Percentiles rank a stretch among this genome's conserved stretches.
Conservation (phyloP, 2,329 filamentous ascomycete species). For the Apiospora kogelbergensis region DNA sequence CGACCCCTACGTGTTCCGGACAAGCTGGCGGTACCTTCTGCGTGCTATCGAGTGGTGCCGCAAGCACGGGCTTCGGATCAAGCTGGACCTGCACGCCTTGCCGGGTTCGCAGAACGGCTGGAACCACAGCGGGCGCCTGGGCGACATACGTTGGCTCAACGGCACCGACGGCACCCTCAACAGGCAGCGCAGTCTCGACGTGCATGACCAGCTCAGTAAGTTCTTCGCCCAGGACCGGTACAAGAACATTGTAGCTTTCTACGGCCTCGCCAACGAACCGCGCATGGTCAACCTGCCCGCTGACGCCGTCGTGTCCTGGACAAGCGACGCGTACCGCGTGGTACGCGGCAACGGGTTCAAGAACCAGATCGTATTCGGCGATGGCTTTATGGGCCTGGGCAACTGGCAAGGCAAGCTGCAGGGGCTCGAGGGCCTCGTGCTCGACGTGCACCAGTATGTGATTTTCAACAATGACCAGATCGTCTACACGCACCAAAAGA, state of each 20-base stretch:
- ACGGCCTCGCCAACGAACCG: conserved; percentile 93
- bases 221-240: conserved; percentile 96
- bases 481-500: conserved; percentile 75
- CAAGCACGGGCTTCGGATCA: conserved; percentile 87
- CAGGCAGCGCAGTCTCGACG: conserved; percentile 76
- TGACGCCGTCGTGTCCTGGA: conserved; percentile 75
- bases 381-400: conserved; percentile 87
- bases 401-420: conserved; percentile 89
- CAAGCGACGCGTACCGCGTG: conserved; percentile 66
- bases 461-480: conserved; percentile 95
- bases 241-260: conserved; percentile 87
- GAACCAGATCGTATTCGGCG: conserved; percentile 79
- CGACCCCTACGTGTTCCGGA: conserved; percentile 84
- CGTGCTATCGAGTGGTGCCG: conserved; percentile 91
- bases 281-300: conserved; percentile 75
- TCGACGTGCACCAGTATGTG: conserved; percentile 98
- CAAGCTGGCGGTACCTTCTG: conserved; percentile 90
- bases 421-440: conserved; percentile 68
- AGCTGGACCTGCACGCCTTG: conserved; percentile 88
- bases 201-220: conserved; percentile 81
- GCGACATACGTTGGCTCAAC: conserved; percentile 82
- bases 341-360: conserved; percentile 76
- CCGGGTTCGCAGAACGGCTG: conserved; percentile 96
- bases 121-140: conserved; percentile 90
- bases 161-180: conserved; percentile 82